Percentiles rank a stretch among this genome's conserved stretches.
phyloP scores from a whole-genome alignment of 176 grass and related monocot genomes.

The Tillandsia fasciculata region DNA sequence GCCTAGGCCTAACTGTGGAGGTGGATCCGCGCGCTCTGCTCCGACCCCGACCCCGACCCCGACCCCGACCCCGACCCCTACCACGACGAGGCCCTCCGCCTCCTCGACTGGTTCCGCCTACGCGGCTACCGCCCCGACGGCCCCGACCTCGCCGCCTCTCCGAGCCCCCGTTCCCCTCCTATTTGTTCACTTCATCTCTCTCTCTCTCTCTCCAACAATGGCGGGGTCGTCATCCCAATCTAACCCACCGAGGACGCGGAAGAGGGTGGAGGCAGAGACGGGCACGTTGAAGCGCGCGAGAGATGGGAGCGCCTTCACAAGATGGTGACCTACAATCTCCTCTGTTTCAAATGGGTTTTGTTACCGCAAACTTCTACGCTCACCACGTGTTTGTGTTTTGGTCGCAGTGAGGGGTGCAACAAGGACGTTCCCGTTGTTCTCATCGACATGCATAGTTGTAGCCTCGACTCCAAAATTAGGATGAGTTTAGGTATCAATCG shows the following conservation, averaged over 20 bases:
- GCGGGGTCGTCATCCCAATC: slow-evolving; percentile 33
- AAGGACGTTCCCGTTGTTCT: slow-evolving; percentile 78
- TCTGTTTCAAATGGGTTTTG: neutral
- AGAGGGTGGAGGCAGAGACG: slow-evolving; percentile 64
- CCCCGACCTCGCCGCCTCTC: too few species aligned
- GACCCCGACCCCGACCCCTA: too few species aligned
- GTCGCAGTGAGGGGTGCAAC: slow-evolving; percentile 62
- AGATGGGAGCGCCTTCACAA: slow-evolving; percentile 83
- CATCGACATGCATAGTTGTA: slow-evolving; percentile 90
- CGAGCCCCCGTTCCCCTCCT: neutral
- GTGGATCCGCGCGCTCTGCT: too few species aligned
- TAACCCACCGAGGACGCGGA: slow-evolving; percentile 34
- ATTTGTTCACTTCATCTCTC: neutral
- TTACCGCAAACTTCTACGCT: neutral
- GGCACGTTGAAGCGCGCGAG: slow-evolving; percentile 62
- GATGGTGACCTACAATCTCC: slow-evolving; percentile 26
- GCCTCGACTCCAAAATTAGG: slow-evolving; percentile 76
- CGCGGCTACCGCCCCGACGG: too few species aligned
- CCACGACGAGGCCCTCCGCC: too few species aligned
- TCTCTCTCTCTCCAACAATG: slow-evolving; percentile 21
- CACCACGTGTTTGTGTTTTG: slow-evolving; percentile 15
- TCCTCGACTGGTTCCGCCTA: too few species aligned
- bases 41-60: too few species aligned
- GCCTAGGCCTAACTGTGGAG: too few species aligned
- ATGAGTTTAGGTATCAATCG: slow-evolving; percentile 33